Evolutionary conservation across 768 basidiomycete species (phyloP).

Genomic region (Botryobasidium botryosum): DNA sequence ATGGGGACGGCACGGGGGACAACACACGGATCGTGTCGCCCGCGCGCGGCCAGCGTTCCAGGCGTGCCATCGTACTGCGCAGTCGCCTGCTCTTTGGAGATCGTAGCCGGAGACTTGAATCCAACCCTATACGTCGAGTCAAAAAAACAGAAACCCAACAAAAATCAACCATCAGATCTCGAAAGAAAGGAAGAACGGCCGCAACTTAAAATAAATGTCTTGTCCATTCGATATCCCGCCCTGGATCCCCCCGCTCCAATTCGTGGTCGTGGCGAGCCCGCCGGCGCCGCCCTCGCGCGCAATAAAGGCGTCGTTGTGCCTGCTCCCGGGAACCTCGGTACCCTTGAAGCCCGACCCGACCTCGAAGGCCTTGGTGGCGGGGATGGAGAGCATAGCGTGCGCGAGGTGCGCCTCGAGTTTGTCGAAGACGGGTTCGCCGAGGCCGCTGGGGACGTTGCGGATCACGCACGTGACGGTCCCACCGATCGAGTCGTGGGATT

Average conservation of each 20-base stretch:
- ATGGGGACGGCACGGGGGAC: slow-evolving; percentile 95
- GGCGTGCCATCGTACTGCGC: slow-evolving; percentile 86
- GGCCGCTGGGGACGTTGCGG: slow-evolving; percentile 72
- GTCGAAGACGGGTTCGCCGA: slow-evolving; percentile 97
- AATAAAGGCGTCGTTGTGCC: slow-evolving; percentile 85
- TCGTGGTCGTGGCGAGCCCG: slow-evolving; percentile 65
- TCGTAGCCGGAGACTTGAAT: slow-evolving; percentile 98
- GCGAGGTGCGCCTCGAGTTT: slow-evolving; percentile 92
- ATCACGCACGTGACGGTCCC: slow-evolving; percentile 97
- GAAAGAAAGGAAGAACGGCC: slow-evolving; percentile 3
- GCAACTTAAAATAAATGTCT: slow-evolving; percentile 74
- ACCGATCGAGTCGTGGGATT: slow-evolving; percentile 83
- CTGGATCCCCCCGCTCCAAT: slow-evolving; percentile 95
- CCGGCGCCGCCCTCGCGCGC: slow-evolving; percentile 39
- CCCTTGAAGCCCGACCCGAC: slow-evolving; percentile 94
- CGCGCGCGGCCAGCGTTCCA: slow-evolving; percentile 77
- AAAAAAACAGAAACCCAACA: neutral
- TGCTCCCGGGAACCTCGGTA: slow-evolving; percentile 80
- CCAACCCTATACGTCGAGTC: slow-evolving; percentile 66
- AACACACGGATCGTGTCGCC: slow-evolving; percentile 94
- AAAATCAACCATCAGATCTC: neutral
- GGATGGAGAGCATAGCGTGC: slow-evolving; percentile 98
- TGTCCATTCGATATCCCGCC: slow-evolving; percentile 97
- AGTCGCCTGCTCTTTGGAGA: slow-evolving; percentile 79
- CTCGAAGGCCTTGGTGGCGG: slow-evolving; percentile 96